Conservation (phyloP, 2,329 filamentous ascomycete genomes). For the Curvularia sp. region DNA sequence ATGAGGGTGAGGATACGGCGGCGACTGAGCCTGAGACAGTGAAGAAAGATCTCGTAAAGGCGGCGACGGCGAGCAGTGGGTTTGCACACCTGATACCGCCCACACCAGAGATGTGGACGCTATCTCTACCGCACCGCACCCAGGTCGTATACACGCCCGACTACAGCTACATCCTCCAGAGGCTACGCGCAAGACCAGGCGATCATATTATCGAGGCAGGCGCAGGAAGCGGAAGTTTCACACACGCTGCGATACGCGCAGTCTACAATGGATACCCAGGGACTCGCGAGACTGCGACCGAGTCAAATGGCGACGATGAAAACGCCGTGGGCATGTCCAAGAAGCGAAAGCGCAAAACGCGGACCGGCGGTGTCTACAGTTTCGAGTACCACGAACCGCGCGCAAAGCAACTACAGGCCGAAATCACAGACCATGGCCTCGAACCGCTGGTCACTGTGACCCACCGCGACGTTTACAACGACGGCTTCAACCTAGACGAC, state of each 20-base stretch:
- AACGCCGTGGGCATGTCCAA: slow-evolving; percentile 37
- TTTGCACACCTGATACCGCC: slow-evolving; percentile 82
- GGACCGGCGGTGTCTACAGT: slow-evolving; percentile 74
- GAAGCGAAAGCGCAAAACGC: slow-evolving; percentile 47
- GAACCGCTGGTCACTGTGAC: slow-evolving; percentile 72
- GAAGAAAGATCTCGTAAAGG: slow-evolving; percentile 40
- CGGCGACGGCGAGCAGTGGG: slow-evolving; percentile 65
- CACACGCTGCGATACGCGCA: slow-evolving; percentile 77
- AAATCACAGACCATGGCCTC: slow-evolving; percentile 73
- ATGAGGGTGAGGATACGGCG: slow-evolving; percentile 32
- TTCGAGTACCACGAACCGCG: slow-evolving; percentile 82
- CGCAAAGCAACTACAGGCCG: slow-evolving; percentile 71
- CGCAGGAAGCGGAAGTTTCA: slow-evolving; percentile 83
- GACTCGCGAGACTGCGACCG: slow-evolving; percentile 18
- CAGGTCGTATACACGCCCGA: slow-evolving; percentile 89
- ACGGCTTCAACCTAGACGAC: slow-evolving; percentile 70
- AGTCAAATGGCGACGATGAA: slow-evolving; percentile 37
- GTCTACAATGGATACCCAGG: slow-evolving; percentile 75
- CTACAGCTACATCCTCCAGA: slow-evolving; percentile 83
- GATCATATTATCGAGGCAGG: slow-evolving; percentile 79
- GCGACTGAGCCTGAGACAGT: slow-evolving; percentile 41
- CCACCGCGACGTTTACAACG: slow-evolving; percentile 79
- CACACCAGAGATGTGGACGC: slow-evolving; percentile 83
- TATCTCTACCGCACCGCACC: slow-evolving; percentile 78
- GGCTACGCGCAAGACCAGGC: slow-evolving; percentile 76